Evolutionary conservation across 2,329 filamentous ascomycete species (phyloP), one percentile per base, ranked within the genome.

Genomic region (Xylariaceae sp.): DNA sequence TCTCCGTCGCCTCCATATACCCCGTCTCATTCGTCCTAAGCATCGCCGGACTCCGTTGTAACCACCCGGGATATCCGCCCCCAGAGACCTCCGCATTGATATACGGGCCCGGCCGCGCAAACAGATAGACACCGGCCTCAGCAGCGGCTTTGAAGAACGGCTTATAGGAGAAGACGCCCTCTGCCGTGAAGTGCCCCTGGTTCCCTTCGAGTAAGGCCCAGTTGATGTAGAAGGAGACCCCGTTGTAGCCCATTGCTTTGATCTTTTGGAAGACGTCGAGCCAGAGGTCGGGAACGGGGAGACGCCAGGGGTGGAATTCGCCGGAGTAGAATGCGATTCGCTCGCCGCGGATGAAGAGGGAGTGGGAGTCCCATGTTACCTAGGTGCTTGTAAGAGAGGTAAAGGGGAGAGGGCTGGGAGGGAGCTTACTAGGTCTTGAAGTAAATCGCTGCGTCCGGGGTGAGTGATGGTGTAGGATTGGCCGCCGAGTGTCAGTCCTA

Each of bases 211-310:
- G 72, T 2, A 93, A 13, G 75, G 87, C 88, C 90, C 89, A 95
- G 67, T 92, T 82, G 5, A 87, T 79, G 68, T 93, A 93, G 72
- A 92, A 91, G 0, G 88, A 91, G 1, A 92, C 87, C 50, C 84
- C 82, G 67, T 89, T 93, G 74, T 91, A 92, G 0, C 90, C 90
- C 9, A 42, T 9, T 8, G 37, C 37, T 72, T 88, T 92, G 72
- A 93, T 84, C 74, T 95, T 95, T 68, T 94, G 87, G 66, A 95
- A 88, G 1, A 93, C 70, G 65, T 93, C 90, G 7, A 89, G 77
- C 77, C 86, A 81, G 0, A 81, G 69, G 0, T 72, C 74, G 0
- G 78, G 76, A 9, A 79, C 77, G 0, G 79, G 78, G 1, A 80
- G 71, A 1, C 79, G 75, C 57, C 79, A 92, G 0, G 88, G 87